Conservation (phyloP, 2,329 filamentous ascomycete species). For the Verticillium nonalfalfae region DNA sequence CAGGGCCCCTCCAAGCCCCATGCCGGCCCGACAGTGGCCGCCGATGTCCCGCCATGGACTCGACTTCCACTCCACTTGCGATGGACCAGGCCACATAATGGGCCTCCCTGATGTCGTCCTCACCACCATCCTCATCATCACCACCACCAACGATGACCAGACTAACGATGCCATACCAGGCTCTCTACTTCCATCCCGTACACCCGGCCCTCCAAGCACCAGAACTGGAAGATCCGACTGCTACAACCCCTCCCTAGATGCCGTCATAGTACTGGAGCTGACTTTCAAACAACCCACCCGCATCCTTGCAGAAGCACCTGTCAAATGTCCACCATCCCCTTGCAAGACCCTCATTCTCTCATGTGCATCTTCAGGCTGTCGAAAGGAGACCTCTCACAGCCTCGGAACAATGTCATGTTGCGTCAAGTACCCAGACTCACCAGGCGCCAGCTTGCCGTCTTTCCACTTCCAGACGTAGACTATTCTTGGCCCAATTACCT, state of each 20-base stretch:
- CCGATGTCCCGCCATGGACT: not conserved
- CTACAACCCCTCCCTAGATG: not conserved
- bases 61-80: not conserved
- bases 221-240: not conserved
- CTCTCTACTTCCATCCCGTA: not conserved
- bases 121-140: not conserved
- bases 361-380: not conserved
- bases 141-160: not conserved
- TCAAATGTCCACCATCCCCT: not conserved
- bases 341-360: not conserved
- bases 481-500: not conserved
- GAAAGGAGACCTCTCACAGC: not conserved
- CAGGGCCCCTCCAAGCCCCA: not conserved
- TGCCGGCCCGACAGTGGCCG: not conserved
- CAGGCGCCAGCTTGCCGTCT: not conserved
- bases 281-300: not conserved
- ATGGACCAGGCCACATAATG: not conserved
- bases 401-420: not conserved
- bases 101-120: not conserved
- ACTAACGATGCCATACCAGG: not conserved
- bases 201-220: not conserved
- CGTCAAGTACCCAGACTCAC: not conserved
- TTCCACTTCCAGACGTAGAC: not conserved
- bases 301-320: not conserved
- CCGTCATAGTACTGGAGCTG: not conserved